These are phyloP conservation scores for Sporobolomyces roseus DNA, from an alignment of 768 basidiomycete species.

Conservation along the genomic window DNA sequence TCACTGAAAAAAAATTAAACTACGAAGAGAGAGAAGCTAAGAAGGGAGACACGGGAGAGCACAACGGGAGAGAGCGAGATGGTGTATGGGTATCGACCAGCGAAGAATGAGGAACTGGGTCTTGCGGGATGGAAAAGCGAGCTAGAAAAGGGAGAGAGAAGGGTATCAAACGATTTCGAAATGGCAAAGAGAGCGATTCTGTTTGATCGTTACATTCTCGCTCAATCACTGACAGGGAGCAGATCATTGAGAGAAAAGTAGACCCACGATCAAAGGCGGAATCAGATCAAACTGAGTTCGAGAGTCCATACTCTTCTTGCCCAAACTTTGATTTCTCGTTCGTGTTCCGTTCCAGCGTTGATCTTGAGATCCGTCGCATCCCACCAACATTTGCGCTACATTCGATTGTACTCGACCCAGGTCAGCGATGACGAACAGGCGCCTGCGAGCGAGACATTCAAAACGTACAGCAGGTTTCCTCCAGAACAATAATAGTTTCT, in stretches of 20 bases:
- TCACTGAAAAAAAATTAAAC: too few species aligned
- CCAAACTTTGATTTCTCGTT: slow-evolving; percentile 78
- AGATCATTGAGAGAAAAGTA: too few species aligned
- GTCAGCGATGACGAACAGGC: too few species aligned
- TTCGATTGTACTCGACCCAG: too few species aligned
- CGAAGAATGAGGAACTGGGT: neutral
- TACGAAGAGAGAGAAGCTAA: too few species aligned
- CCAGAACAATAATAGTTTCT: slow-evolving; percentile 96
- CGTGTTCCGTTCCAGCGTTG: slow-evolving; percentile 51
- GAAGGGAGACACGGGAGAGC: too few species aligned
- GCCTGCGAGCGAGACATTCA: slow-evolving; percentile 21
- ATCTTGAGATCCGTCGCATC: slow-evolving; percentile 81
- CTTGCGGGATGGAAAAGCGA: neutral
- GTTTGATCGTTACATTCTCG: too few species aligned
- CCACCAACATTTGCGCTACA: slow-evolving; percentile 98
- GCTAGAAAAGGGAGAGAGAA: neutral
- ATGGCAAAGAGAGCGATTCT: too few species aligned
- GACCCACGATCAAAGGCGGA: too few species aligned
- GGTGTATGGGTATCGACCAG: neutral
- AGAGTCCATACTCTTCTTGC: slow-evolving; percentile 97
- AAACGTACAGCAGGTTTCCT: slow-evolving; percentile 92
- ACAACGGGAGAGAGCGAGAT: too few species aligned
- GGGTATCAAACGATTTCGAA: too few species aligned
- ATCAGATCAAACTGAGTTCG: slow-evolving; percentile 78
- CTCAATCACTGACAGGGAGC: too few species aligned